Conservation (phyloP, 2,329 filamentous ascomycete genomes). For the Calonectria hawksworthii region DNA sequence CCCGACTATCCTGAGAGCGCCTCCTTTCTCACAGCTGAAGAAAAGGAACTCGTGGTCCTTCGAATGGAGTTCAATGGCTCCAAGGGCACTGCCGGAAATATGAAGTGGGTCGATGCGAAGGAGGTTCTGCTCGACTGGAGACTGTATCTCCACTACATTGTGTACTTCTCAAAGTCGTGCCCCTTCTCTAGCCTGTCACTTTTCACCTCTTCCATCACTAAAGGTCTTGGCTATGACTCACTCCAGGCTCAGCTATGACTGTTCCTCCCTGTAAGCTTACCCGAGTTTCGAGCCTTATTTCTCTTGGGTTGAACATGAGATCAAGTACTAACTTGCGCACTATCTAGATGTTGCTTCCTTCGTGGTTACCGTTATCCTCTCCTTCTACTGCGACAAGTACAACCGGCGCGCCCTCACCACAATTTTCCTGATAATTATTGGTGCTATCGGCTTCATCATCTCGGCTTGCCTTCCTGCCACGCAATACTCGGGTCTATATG, state of each 20-base stretch:
- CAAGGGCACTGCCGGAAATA: not conserved
- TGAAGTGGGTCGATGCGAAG: not conserved
- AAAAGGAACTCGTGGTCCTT: not conserved
- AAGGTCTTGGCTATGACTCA: not conserved
- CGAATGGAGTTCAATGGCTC: not conserved
- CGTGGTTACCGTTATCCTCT: not conserved
- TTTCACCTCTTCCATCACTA: not conserved
- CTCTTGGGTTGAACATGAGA: too few species aligned
- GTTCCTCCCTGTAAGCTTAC: not conserved
- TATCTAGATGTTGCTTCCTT: not conserved
- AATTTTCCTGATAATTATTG: not conserved
- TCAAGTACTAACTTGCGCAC: too few species aligned
- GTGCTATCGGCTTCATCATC: not conserved
- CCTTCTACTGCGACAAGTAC: not conserved
- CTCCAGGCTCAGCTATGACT: not conserved
- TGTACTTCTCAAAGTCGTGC: not conserved
- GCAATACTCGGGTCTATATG: not conserved
- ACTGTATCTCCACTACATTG: not conserved
- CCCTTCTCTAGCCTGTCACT: not conserved
- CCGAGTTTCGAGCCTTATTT: too few species aligned
- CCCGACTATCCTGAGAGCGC: not conserved
- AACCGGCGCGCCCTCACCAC: not conserved
- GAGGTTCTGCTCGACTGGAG: not conserved
- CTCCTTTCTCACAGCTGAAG: not conserved
- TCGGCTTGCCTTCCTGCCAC: not conserved